A percentile compares a stretch with the other conserved stretches of the same genome.
Evolutionary conservation across 1,284 basidiomycete species (phyloP).

Genomic region (Leccinum fallax): DNA sequence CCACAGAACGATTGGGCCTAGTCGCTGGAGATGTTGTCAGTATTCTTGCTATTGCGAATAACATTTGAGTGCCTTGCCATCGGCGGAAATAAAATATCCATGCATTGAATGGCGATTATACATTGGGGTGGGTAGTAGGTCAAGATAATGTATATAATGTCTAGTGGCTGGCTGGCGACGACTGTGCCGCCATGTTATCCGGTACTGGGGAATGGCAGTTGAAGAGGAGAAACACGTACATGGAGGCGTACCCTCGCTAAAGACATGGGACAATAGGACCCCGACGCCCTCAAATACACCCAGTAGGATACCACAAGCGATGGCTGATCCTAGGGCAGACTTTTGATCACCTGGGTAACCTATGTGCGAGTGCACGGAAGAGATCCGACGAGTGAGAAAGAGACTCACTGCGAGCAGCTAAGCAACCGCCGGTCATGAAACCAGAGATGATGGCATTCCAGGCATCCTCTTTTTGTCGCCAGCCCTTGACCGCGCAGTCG

Average conservation of each 20-base stretch:
- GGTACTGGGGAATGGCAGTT: slow-evolving; percentile 23
- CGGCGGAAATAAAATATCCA: slow-evolving; percentile 24
- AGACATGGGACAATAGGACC: slow-evolving; percentile 81
- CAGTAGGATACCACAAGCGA: slow-evolving; percentile 95
- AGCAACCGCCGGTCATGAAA: slow-evolving; percentile 96
- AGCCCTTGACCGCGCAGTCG: slow-evolving; percentile 97
- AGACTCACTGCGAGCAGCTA: slow-evolving; percentile 89
- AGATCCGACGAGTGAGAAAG: neutral
- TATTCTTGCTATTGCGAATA: neutral
- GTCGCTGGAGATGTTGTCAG: neutral
- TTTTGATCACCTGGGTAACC: slow-evolving; percentile 78
- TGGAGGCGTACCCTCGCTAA: slow-evolving; percentile 71
- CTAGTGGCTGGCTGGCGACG: slow-evolving; percentile 30
- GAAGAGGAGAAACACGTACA: slow-evolving; percentile 18
- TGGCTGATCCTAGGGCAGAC: slow-evolving; percentile 87
- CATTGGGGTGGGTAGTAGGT: slow-evolving; percentile 38
- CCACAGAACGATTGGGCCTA: neutral
- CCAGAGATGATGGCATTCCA: slow-evolving; percentile 99
- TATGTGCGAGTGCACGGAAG: slow-evolving; percentile 9
- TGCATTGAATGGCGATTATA: slow-evolving; percentile 43
- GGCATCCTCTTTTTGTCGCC: slow-evolving; percentile 98
- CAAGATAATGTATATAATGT: slow-evolving; percentile 33
- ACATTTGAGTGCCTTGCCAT: slow-evolving; percentile 28
- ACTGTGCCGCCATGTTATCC: slow-evolving; percentile 34
- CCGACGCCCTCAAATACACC: slow-evolving; percentile 97